phyloP scores from a whole-genome alignment of 2,329 filamentous ascomycete species.

The Ilyonectria mors-panacis region DNA sequence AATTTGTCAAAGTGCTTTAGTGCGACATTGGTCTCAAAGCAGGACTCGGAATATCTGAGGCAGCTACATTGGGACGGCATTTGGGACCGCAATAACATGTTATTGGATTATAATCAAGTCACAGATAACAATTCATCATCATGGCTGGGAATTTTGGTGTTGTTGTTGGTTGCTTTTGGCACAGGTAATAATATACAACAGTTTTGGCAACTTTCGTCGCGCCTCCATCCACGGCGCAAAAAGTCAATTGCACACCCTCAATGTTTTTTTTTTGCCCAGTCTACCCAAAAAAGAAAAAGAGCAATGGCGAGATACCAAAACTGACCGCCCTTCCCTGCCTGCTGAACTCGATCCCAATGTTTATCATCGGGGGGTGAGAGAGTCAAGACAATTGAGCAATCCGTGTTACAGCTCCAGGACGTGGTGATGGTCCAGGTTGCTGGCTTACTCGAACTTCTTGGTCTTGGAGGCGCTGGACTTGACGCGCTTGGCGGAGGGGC shows the following conservation, averaged over 20 bases:
- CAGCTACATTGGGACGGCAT: not conserved
- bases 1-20: too few relatives aligned
- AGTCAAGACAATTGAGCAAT: slow-evolving; percentile 8
- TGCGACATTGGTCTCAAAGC: too few relatives aligned
- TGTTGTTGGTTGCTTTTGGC: slow-evolving; percentile 37
- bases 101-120: too few relatives aligned
- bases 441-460: slow-evolving; percentile 52
- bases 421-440: not conserved
- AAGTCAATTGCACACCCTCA: slow-evolving; percentile 25
- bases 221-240: slow-evolving; percentile 29
- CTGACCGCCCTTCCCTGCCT: slow-evolving; percentile 23
- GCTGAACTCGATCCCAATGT: slow-evolving; percentile 26
- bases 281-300: slow-evolving; percentile 34
- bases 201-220: slow-evolving; percentile 16
- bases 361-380: slow-evolving; percentile 19
- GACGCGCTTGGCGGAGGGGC: slow-evolving; percentile 79
- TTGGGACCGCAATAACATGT: not conserved
- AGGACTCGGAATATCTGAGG: too few relatives aligned
- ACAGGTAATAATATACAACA: slow-evolving; percentile 45
- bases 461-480: slow-evolving; percentile 71
- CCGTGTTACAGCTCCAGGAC: slow-evolving; percentile 8
- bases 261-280: slow-evolving; percentile 25
- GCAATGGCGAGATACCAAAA: slow-evolving; percentile 15
- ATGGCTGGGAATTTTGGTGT: slow-evolving; percentile 14
- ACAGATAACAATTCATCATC: not conserved